Evolutionary conservation across 805 yeast species (phyloP).

Genomic region (Candida sithepensis): DNA sequence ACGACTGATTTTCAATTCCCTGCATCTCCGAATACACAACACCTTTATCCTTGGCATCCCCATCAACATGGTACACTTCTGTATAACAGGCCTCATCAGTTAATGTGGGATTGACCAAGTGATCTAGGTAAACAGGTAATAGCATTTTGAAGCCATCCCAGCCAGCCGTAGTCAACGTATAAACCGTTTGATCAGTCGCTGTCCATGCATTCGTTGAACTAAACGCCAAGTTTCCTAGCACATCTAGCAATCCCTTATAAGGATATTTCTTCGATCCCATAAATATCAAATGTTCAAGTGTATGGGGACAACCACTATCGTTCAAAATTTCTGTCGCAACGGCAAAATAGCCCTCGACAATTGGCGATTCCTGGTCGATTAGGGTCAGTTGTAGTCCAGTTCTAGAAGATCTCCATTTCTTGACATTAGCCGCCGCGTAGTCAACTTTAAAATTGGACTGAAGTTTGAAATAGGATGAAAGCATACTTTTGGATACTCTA

Average conservation of each 20-base stretch:
- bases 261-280: conserved; percentile 92
- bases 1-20: conserved; percentile 77
- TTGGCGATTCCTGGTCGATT: conserved; percentile 76
- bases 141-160: conserved; percentile 89
- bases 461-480: conserved; percentile 34
- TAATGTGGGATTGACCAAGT: conserved; percentile 76
- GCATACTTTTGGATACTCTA: conserved; percentile 11
- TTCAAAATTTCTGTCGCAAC: conserved; percentile 89
- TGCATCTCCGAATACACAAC: conserved; percentile 98
- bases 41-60: conserved; percentile 86
- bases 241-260: conserved; percentile 86
- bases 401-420: conserved; percentile 73
- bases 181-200: conserved; percentile 91
- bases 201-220: conserved; percentile 97
- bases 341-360: conserved; percentile 91
- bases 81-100: conserved; percentile 90
- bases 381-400: conserved; percentile 83
- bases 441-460: conserved; percentile 57
- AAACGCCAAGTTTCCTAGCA: conserved; percentile 77
- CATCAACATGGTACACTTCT: conserved; percentile 94
- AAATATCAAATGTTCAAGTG: conserved; percentile 88
- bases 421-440: conserved; percentile 68
- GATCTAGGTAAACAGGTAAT: conserved; percentile 88
- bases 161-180: conserved; percentile 88
- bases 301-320: conserved; percentile 93